phyloP scores from a whole-genome alignment of 768 basidiomycete genomes.

The Hydnum rufescens region DNA sequence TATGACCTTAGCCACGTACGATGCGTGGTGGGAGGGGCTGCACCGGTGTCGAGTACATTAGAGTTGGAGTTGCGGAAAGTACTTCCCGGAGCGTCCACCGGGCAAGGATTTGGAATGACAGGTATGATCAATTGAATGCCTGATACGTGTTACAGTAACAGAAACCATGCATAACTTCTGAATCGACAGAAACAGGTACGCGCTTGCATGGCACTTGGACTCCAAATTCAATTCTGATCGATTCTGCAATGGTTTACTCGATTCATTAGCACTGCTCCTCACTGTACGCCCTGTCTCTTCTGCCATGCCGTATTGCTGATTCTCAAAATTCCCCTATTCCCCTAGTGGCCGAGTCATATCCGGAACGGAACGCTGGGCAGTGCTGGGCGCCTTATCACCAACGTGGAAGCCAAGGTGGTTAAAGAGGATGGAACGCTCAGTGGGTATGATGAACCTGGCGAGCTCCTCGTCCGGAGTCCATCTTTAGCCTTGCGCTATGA shows the following conservation, averaged over 20 bases:
- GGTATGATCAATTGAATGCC: background rate
- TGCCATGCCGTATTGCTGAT: too few relatives aligned
- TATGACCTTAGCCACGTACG: conserved; percentile 30
- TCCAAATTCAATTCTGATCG: too few relatives aligned
- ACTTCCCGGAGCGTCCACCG: conserved; percentile 25
- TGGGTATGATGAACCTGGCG: conserved; percentile 9
- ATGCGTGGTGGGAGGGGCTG: conserved; percentile 35
- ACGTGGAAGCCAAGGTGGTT: conserved; percentile 9
- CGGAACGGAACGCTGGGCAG: conserved; percentile 8
- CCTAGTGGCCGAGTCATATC: background rate
- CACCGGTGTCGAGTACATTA: conserved; percentile 36
- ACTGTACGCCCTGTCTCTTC: too few relatives aligned
- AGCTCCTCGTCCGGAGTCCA: conserved; percentile 9
- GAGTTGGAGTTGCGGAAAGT: conserved; percentile 28
- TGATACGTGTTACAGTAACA: too few relatives aligned
- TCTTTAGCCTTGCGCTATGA: conserved; percentile 9
- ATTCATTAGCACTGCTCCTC: too few relatives aligned
- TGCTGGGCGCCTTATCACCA: conserved; percentile 9
- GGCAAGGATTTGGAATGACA: conserved; percentile 10
- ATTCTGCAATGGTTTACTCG: too few relatives aligned
- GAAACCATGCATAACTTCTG: too few relatives aligned
- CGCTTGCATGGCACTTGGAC: too few relatives aligned
- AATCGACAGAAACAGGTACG: too few relatives aligned
- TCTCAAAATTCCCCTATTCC: too few relatives aligned
- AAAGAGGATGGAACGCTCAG: conserved; percentile 9